A percentile compares a stretch with the other conserved stretches of the same genome.
Evolutionary conservation across 257 asterid species (phyloP).

Genomic region (Thymus mandschuricus): DNA sequence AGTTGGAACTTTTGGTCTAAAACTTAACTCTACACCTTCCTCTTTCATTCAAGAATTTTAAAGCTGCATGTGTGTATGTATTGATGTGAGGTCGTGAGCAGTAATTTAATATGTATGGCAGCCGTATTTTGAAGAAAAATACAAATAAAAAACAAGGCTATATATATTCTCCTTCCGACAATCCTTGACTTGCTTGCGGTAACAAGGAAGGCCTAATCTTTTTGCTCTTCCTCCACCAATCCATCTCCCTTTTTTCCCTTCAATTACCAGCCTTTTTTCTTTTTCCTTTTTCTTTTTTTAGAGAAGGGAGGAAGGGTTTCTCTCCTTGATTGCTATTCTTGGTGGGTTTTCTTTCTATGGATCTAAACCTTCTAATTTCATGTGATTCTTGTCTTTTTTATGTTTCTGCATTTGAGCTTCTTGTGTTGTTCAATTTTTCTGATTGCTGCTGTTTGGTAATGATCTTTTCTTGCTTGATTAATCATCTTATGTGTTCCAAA

Average conservation of each 20-base stretch:
- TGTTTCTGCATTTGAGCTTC: not conserved
- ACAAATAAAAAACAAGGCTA: not conserved
- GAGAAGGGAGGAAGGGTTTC: not conserved
- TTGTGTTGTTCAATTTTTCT: not conserved
- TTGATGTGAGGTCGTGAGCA: not conserved
- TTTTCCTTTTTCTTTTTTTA: too few species aligned
- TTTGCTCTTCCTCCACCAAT: slow-evolving; percentile 29
- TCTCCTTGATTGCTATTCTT: slow-evolving; percentile 13
- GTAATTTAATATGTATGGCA: not conserved
- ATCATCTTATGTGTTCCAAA: not conserved
- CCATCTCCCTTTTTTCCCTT: slow-evolving; percentile 15
- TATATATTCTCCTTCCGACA: slow-evolving; percentile 24
- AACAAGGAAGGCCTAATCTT: slow-evolving; percentile 18
- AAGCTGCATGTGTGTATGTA: not conserved
- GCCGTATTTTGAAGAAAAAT: not conserved
- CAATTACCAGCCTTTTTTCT: not conserved
- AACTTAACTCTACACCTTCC: too few species aligned
- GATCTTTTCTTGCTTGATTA: slow-evolving; percentile 3
- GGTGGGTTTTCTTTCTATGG: slow-evolving; percentile 28
- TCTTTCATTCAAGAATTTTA: too few species aligned
- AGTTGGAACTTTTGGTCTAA: too few species aligned
- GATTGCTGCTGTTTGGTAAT: slow-evolving; percentile 18
- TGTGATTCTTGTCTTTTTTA: slow-evolving; percentile 17
- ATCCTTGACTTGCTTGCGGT: slow-evolving; percentile 14
- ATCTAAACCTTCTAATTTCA: slow-evolving; percentile 19